Evolutionary conservation across 441 rosid genomes (phyloP).

Genomic region (Lepidium campestre): DNA sequence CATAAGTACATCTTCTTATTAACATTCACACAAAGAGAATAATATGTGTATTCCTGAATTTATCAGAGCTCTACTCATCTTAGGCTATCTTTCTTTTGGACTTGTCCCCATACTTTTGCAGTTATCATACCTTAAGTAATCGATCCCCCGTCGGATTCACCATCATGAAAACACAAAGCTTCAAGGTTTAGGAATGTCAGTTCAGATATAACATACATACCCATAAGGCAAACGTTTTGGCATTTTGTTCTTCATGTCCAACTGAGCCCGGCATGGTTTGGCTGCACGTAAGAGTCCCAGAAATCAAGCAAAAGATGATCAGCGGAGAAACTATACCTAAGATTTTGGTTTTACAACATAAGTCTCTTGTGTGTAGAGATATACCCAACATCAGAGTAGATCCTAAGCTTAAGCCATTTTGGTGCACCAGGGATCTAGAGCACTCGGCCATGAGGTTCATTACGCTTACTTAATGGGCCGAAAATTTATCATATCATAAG

Average conservation of each 20-base stretch:
- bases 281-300: constrained; percentile 63
- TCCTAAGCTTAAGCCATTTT: constrained; percentile 68
- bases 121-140: constrained; percentile 76
- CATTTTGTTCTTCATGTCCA: constrained; percentile 69
- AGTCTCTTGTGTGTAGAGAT: not conserved
- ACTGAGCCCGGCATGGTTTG: constrained; percentile 69
- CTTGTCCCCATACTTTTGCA: constrained; percentile 45
- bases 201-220: constrained; percentile 25
- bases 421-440: too few relatives aligned
- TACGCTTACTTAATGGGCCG: too few relatives aligned
- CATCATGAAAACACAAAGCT: not conserved
- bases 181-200: not conserved
- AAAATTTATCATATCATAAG: too few relatives aligned
- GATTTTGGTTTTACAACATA: not conserved
- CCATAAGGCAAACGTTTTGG: constrained; percentile 72
- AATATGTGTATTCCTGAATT: constrained; percentile 59
- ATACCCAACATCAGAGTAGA: constrained; percentile 71
- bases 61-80: constrained; percentile 56
- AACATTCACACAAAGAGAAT: constrained; percentile 75
- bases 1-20: not conserved
- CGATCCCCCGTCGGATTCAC: constrained; percentile 47
- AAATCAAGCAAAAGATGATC: constrained; percentile 29
- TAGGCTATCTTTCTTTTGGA: constrained; percentile 63
- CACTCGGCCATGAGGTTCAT: too few relatives aligned
- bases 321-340: too few relatives aligned